Base-by-base conservation (phyloP, 2,329 filamentous ascomycete genomes). In the Claviceps sp. region DNA sequence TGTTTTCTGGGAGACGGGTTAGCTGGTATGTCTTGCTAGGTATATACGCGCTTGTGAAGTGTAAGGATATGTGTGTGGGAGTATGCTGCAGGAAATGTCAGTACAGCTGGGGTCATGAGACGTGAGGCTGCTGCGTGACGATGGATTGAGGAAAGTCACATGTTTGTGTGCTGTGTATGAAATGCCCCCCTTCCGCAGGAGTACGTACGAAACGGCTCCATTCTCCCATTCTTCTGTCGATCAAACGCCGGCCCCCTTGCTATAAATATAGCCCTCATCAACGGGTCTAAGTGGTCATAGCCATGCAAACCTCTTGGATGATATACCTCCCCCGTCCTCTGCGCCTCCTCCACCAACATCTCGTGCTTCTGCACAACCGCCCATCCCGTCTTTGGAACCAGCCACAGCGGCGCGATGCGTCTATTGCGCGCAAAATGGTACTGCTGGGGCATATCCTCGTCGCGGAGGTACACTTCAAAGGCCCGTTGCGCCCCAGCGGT, bases 191-290 rank as follows among this genome's bases (percentile, higher is more conserved):
- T 29, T 29, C 26, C 26, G 2, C 23, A 11, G 14, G 26, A 14
- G 9, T 22, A 78, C 86, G 79, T 78, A 90, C 87, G 90, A 65
- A 97, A 97, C 3, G 76, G 73, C 36, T 86, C 80, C 36, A 97
- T 68, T 56, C 82, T 79, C 65, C 86, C 94, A 59, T 93, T 90
- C 0, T 86, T 82, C 40, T 78, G 71, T 60, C 96, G 90, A 0
- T 88, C 87, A 63, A 98, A 98, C 0, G 91, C 90, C 4, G 93
- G 93, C 0, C 93, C 93, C 40, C 88, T 76, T 1, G 93, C 93
- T 47, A 97, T 76, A 60, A 98, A 98, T 44, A 98, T 94, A 0
- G 93, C 91, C 40, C 93, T 76, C 93, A 98, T 98, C 45, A 98
- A 73, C 0, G 91, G 90, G 64, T 98, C 85, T 61, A 95, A 84